A percentile compares a stretch with the other conserved stretches of the same genome.
Evolutionary conservation across 305 asterid genomes (phyloP).

Genomic region (Coffea humblotiana): DNA sequence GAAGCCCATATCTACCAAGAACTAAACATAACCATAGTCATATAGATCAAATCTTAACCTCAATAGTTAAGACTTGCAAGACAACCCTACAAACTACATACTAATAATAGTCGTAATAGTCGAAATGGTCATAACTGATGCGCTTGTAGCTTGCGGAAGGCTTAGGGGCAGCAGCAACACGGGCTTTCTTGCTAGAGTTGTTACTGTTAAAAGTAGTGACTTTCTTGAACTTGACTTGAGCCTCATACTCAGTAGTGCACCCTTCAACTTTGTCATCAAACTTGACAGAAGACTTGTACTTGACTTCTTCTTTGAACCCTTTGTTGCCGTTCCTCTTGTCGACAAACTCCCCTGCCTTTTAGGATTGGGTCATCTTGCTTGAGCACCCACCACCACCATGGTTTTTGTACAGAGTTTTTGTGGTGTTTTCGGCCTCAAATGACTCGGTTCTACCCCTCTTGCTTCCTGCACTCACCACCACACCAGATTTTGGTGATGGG

Average conservation of each 20-base stretch:
- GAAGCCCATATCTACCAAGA: too few species aligned
- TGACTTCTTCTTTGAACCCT: slow-evolving; percentile 16
- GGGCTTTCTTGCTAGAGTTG: background rate
- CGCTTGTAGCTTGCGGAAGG: background rate
- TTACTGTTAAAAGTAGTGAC: background rate
- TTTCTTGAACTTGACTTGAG: background rate
- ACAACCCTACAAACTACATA: background rate
- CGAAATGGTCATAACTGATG: background rate
- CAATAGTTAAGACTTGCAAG: too few species aligned
- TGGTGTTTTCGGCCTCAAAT: background rate
- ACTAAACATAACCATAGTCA: too few species aligned
- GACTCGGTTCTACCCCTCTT: background rate
- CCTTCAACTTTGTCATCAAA: background rate
- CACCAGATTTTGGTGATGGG: background rate
- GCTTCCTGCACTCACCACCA: background rate
- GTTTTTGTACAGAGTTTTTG: slow-evolving; percentile 9
- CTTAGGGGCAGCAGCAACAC: background rate
- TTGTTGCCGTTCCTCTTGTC: slow-evolving; percentile 16
- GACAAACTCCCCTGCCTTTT: background rate
- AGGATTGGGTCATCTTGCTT: background rate
- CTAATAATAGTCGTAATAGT: too few species aligned
- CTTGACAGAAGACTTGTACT: background rate
- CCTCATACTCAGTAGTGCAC: background rate
- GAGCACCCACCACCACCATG: slow-evolving; percentile 14
- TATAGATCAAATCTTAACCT: too few species aligned